phyloP scores from a whole-genome alignment of 106 monocot genomes.

The Posidonia australis region DNA sequence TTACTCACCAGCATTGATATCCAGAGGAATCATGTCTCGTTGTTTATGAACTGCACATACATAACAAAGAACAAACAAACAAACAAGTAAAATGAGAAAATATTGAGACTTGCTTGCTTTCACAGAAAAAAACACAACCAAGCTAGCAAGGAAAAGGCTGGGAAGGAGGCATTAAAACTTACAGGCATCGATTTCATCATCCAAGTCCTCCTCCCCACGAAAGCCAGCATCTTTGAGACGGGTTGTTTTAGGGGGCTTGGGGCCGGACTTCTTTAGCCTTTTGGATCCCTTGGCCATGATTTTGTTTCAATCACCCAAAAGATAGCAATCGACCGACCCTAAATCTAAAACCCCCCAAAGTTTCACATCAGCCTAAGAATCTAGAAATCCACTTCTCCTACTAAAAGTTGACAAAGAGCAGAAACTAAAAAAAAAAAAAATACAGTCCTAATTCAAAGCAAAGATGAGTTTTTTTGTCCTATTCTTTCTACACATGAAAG shows the following conservation, averaged over 20 bases:
- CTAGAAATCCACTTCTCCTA: no score
- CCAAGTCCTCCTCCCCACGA: conserved; percentile 11
- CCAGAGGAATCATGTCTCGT: conserved; percentile 64
- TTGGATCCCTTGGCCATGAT: conserved; percentile 5
- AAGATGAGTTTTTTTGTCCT: no score
- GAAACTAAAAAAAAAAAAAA: no score
- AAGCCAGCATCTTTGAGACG: background rate
- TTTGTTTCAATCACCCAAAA: background rate
- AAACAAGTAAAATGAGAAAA: background rate
- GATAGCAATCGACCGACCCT: no score
- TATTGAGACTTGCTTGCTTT: background rate
- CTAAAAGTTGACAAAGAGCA: no score
- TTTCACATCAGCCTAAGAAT: no score
- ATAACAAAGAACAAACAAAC: background rate
- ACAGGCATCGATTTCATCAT: conserved; percentile 30
- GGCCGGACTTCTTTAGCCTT: background rate
- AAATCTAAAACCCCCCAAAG: no score
- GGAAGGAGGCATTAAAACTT: background rate
- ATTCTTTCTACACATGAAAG: no score
- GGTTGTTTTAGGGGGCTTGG: background rate
- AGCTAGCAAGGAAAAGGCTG: no score
- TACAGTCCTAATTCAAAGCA: no score
- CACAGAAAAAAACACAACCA: background rate
- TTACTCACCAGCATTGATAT: conserved; percentile 19
- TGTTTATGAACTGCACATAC: conserved; percentile 71